phyloP scores from a whole-genome alignment of 2,329 filamentous ascomycete species.

The Tolypocladium ophioglossoides region DNA sequence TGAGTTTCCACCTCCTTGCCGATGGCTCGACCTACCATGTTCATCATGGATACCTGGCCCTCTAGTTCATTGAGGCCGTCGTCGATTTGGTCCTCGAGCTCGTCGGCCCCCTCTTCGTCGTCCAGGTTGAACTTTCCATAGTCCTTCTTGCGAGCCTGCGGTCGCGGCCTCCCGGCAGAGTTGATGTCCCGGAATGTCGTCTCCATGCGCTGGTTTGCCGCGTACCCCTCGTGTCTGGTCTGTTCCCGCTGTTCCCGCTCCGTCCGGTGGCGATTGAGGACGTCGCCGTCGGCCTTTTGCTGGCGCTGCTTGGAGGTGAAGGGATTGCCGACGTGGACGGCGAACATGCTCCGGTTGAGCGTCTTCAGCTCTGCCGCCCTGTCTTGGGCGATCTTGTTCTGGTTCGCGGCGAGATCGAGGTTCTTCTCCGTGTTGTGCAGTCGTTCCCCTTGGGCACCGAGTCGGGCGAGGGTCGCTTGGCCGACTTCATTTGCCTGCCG shows the following conservation, averaged over 20 bases:
- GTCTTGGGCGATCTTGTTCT: conserved; percentile 67
- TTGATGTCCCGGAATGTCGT: conserved; percentile 32
- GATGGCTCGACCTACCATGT: conserved; percentile 63
- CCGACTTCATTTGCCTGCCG: conserved; percentile 44
- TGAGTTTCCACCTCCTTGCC: conserved; percentile 65
- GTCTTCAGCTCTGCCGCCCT: conserved; percentile 75
- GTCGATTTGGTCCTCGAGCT: conserved; percentile 46
- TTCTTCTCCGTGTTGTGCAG: conserved; percentile 77
- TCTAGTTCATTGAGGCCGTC: conserved; percentile 53
- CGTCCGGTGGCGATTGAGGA: conserved; percentile 57
- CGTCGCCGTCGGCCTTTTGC: conserved; percentile 53
- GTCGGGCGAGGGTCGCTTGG: conserved; percentile 58
- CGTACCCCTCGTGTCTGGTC: conserved; percentile 41
- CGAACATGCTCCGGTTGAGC: conserved; percentile 85
- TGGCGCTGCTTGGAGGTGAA: conserved; percentile 62
- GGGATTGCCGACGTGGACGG: conserved; percentile 65
- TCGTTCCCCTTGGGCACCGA: conserved; percentile 70
- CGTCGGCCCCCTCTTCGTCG: conserved; percentile 47
- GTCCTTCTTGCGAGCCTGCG: conserved; percentile 27
- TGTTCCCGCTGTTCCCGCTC: conserved; percentile 57
- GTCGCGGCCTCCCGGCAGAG: conserved; percentile 14
- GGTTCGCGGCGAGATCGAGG: conserved; percentile 67
- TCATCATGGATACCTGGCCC: conserved; percentile 58
- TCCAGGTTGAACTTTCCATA: conserved; percentile 65
- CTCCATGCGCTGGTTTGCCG: conserved; percentile 44